A percentile compares a stretch with the other conserved stretches of the same genome.
These are phyloP conservation scores for Rhodosporidiobolus odoratus DNA, from an alignment of 768 basidiomycete genomes.

Conservation along the genomic window DNA sequence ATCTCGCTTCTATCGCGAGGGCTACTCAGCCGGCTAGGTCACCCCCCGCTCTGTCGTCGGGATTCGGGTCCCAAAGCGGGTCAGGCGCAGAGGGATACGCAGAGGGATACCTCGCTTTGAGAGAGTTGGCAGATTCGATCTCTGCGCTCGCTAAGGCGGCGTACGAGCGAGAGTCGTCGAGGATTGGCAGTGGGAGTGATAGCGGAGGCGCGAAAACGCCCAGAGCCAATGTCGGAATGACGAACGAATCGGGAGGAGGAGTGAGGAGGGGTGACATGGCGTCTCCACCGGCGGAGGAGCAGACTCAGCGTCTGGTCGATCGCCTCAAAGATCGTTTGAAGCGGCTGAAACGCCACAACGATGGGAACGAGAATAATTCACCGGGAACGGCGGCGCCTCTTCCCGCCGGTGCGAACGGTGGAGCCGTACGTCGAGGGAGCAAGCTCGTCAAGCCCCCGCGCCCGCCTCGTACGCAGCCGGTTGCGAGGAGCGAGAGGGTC, in stretches of 20 bases:
- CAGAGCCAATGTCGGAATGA: neutral
- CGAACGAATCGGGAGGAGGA: neutral
- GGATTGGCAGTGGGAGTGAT: neutral
- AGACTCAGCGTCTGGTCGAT: slow-evolving; percentile 18
- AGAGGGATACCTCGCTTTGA: slow-evolving; percentile 18
- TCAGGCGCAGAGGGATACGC: neutral
- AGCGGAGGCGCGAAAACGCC: neutral
- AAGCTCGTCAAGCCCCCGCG: slow-evolving; percentile 27
- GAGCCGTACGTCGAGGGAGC: neutral
- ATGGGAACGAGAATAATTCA: neutral
- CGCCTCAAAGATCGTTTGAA: slow-evolving; percentile 15
- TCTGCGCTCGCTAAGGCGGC: neutral
- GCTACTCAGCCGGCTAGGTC: slow-evolving; percentile 18
- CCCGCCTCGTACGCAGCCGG: neutral
- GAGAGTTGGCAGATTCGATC: slow-evolving; percentile 19
- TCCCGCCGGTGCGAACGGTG: neutral
- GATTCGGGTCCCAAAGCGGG: neutral
- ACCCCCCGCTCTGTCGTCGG: neutral
- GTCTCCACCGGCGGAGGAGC: slow-evolving; percentile 11
- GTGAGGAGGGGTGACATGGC: neutral
- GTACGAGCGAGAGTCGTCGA: neutral
- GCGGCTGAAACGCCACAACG: slow-evolving; percentile 9
- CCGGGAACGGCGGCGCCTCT: neutral
- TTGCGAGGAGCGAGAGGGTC: neutral
- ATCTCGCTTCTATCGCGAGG: slow-evolving; percentile 33